phyloP scores from a whole-genome alignment of 495 filamentous ascomycete species.

The Neohortaea acidophila region DNA sequence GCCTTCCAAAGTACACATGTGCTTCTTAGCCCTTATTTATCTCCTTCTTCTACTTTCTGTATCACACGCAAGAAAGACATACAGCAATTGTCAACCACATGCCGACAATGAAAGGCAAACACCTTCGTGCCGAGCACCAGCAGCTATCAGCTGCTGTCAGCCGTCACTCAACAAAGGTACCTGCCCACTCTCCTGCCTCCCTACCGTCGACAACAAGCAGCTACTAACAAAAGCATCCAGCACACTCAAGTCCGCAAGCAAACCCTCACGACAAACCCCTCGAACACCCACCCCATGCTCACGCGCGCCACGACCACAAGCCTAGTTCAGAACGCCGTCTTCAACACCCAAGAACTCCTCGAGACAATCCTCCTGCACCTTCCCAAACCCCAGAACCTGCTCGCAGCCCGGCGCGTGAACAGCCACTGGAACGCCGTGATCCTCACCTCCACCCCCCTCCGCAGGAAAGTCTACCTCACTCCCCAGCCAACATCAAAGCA shows the following conservation, averaged over 20 bases:
- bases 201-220: background rate
- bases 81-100: too few species aligned
- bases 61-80: too few species aligned
- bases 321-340: background rate
- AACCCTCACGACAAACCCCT: too few species aligned
- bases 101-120: background rate
- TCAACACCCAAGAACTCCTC: constrained; percentile 3
- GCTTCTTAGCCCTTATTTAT: too few species aligned
- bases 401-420: background rate
- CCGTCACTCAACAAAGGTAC: background rate
- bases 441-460: background rate
- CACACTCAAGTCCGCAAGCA: background rate
- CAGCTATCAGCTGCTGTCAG: background rate
- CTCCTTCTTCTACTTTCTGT: too few species aligned
- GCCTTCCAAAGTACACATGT: too few species aligned
- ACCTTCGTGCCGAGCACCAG: background rate
- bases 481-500: too few species aligned
- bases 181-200: background rate
- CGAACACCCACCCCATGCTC: constrained; percentile 1
- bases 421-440: background rate
- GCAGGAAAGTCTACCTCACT: background rate
- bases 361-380: background rate
- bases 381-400: background rate
- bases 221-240: background rate
- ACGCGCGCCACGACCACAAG: background rate